Conservation (phyloP, 163 green algal genomes). For the Coccomyxa subellipsoidea region DNA sequence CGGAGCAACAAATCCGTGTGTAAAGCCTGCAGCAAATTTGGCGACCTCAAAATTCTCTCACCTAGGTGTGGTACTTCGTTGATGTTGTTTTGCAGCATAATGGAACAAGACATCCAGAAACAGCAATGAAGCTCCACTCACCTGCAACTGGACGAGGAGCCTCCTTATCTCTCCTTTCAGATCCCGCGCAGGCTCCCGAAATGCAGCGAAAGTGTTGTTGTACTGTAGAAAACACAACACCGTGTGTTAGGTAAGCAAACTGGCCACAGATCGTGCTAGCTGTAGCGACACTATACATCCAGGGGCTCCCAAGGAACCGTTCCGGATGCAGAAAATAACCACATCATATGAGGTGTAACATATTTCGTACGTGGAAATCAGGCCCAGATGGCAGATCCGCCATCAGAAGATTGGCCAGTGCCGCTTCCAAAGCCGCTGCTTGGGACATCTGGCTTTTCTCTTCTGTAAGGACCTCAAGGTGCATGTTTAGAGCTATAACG, state of each 20-base stretch:
- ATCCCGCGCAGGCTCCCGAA: background rate
- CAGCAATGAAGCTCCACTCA: background rate
- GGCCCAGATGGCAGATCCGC: background rate
- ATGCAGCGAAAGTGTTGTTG: background rate
- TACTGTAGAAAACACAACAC: background rate
- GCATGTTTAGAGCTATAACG: too few relatives aligned
- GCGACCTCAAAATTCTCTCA: too few relatives aligned
- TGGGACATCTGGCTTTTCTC: background rate
- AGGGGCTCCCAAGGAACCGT: too few relatives aligned
- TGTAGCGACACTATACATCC: too few relatives aligned
- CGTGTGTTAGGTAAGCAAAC: background rate
- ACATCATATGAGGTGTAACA: too few relatives aligned
- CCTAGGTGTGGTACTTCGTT: too few relatives aligned
- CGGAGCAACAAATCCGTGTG: too few relatives aligned
- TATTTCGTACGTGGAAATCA: background rate
- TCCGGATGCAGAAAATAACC: too few relatives aligned
- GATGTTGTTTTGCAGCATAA: too few relatives aligned
- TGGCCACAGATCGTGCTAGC: background rate
- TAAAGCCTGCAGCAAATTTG: too few relatives aligned
- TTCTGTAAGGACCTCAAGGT: too few relatives aligned
- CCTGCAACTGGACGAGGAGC: background rate
- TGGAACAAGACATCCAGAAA: too few relatives aligned
- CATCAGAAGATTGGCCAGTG: background rate
- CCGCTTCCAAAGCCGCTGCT: background rate
- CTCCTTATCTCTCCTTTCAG: background rate